These are phyloP conservation scores for Onygena corvina DNA, from an alignment of 2,329 filamentous ascomycete species.

Conservation along the genomic window DNA sequence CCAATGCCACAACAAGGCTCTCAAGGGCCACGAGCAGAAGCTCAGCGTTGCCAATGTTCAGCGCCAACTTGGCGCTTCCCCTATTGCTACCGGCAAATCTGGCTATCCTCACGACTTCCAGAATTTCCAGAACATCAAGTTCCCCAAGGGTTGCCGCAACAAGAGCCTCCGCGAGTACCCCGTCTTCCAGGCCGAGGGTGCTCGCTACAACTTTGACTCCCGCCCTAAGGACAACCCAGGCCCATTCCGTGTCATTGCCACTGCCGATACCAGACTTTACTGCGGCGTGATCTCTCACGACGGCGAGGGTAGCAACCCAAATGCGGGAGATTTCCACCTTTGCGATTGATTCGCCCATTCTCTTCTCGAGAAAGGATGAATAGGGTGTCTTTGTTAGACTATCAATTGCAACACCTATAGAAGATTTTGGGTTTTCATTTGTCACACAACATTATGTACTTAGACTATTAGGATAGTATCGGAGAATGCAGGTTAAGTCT, in stretches of 20 bases:
- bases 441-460: background rate
- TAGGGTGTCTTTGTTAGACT: background rate
- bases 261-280: background rate
- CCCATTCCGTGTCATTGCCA: constrained; percentile 6
- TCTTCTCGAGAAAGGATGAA: background rate
- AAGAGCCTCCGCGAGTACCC: background rate
- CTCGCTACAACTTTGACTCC: background rate
- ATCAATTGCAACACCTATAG: background rate
- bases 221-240: constrained; percentile 1
- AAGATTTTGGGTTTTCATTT: background rate
- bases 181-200: background rate
- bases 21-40: background rate
- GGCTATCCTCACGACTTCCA: constrained; percentile 5
- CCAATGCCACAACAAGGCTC: background rate
- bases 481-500: background rate
- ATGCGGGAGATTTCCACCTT: constrained; percentile 1
- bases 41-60: background rate
- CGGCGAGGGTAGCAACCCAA: background rate
- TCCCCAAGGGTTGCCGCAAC: background rate
- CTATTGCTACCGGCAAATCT: background rate
- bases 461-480: background rate
- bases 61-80: background rate
- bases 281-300: constrained; percentile 5
- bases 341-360: background rate
- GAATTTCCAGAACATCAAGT: background rate